Base-by-base conservation (phyloP, 1,139 yeast species). In the Citeromyces hawaiiensis region DNA sequence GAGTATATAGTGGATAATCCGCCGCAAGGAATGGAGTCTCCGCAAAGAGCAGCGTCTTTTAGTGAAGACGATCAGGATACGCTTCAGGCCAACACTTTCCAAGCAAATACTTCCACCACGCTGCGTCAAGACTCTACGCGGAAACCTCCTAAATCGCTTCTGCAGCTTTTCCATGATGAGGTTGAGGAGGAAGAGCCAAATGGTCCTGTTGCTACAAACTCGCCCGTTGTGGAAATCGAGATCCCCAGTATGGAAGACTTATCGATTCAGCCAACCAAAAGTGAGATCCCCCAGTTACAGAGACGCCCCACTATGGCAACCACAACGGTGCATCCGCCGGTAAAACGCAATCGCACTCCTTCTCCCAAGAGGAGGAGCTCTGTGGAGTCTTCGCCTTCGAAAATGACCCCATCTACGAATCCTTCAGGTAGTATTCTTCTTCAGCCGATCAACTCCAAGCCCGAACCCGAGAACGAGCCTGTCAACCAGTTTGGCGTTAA, bases 131-230 rank as follows among this genome's bases (percentile, higher is more conserved):
- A 44, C 17, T 38, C 50, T n/a, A 60, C 51, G 44, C 59, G 63
- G 39, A 78, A 68, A 40, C 79, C 83, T 0, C 94, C 94, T 0
- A 76, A 74, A 52, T 81, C 93, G 3, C 60, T 86, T 35, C 62
- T 80, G 43, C 77, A 78, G 55, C 61, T 86, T 31, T 86, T 86
- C 54, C 87, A 81, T 40, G 71, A 64, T 35, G 47, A 50, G 16
- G 60, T 54, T 17, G 57, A 47, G 2, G 50, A 48, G 30, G 48
- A 50, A n/a, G 54, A 48, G 7, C 53, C 43, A 33, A 25, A 18
- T 30, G 16, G 35, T 30, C 15, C 10, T 40, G 38, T 53, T 23
- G 43, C 54, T 40, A 59, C 57, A 1, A 53, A 64, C 4, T 59
- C 76, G 0, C 69, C 76, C 4, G 52, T 66, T 2, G 63, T 69